phyloP scores from a whole-genome alignment of 768 basidiomycete species.

The Royoungia palumana region DNA sequence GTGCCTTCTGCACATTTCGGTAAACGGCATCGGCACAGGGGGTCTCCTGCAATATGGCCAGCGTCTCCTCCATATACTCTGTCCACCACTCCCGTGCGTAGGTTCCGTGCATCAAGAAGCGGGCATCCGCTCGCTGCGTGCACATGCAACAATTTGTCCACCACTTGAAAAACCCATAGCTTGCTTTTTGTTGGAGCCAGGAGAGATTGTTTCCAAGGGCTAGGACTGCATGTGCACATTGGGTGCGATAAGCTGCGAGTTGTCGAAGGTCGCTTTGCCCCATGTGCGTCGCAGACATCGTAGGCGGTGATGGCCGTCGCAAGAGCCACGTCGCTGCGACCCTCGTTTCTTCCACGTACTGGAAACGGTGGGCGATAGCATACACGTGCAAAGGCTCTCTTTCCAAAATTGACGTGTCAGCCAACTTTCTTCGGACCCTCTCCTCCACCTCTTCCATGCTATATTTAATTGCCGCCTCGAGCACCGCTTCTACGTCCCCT shows the following conservation, averaged over 20 bases:
- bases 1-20: constrained; percentile 14
- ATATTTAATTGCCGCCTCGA: constrained; percentile 32
- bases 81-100: constrained; percentile 33
- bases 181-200: constrained; percentile 23
- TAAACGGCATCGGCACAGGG: constrained; percentile 22
- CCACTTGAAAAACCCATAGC: constrained; percentile 26
- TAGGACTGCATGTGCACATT: constrained; percentile 17
- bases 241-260: constrained; percentile 20
- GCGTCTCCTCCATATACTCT: constrained; percentile 29
- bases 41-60: constrained; percentile 17
- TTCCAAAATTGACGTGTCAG: constrained; percentile 27
- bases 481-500: constrained; percentile 19
- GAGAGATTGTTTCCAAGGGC: constrained; percentile 18
- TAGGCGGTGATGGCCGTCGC: constrained; percentile 9
- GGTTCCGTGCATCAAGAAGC: constrained; percentile 23
- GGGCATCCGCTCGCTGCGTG: constrained; percentile 17
- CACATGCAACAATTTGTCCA: constrained; percentile 29
- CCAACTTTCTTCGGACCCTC: constrained; percentile 22
- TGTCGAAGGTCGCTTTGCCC: constrained; percentile 8
- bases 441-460: constrained; percentile 28
- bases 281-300: constrained; percentile 2
- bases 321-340: constrained; percentile 29
- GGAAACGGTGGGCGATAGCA: constrained; percentile 34
- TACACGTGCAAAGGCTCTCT: constrained; percentile 30
- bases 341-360: constrained; percentile 29